Base-by-base conservation (phyloP, 306 rosid genomes). In the Morella rubra region DNA sequence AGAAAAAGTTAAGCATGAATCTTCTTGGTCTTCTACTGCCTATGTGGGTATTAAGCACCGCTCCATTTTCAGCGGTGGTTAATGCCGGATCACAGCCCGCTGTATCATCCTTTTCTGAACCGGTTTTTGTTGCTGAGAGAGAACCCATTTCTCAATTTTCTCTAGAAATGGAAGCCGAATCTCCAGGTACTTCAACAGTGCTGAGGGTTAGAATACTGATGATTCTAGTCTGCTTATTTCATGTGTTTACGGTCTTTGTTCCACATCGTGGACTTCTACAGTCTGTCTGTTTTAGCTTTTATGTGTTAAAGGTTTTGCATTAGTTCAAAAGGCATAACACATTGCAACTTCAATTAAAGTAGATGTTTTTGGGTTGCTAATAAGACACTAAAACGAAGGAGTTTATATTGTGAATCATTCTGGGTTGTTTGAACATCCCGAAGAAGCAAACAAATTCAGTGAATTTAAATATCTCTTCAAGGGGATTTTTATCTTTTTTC, bases 131-230 rank as follows among this genome's bases (percentile, higher is more conserved):
- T 72, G 7, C 49, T 14, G 4, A 40, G 22, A 72, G 65, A 67
- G 14, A 81, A 72, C 66, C 83, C 82, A 74, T 65, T 70, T 52
- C 87, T 79, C 90, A 82, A 75, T 77, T 78, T 82, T 75, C 82
- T 67, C 55, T 84, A 49, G 81, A 78, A 77, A 83, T 84, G 80
- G 87, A 90, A 81, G 91, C 92, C 85, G 69, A 89, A 85, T 79
- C 98, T 82, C 90, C 96, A 82, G 98, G 97, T 93, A 86, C 67
- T 78, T 78, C 56, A 47, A 45, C 41, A 41, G 41, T 64, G 46
- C 9, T 4, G 47, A 56, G 56, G 72, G 65, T 32, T 32, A 24
- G 27, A 24, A 24, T 24, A 24, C 27, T 24, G 27, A 24, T 24
- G 27, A 24, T 24, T 24, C 27, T 24, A 24, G 27, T 24, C 27